A percentile compares a stretch with the other conserved stretches of the same genome.
Conservation (phyloP, 225 moss, liverwort and hornwort species). For the Rhytidiadelphus loreus region DNA sequence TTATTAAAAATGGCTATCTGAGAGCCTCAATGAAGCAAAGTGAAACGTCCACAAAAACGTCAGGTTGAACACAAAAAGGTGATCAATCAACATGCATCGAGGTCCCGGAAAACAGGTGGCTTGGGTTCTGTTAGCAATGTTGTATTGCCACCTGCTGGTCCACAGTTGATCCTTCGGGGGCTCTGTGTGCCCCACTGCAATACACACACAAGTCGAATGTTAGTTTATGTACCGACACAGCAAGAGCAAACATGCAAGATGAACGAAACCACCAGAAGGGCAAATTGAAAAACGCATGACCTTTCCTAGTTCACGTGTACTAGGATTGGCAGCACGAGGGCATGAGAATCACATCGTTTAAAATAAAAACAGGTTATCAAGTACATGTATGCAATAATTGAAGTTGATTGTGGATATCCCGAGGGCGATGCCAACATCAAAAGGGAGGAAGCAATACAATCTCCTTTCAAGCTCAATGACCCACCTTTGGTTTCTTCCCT, state of each 20-base stretch:
- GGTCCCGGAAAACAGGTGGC: conserved; percentile 62
- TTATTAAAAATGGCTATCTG: conserved; percentile 3
- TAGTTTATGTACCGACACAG: neutral
- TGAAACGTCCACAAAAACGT: neutral
- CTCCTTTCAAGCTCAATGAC: neutral
- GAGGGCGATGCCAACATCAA: neutral
- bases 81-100: conserved; percentile 48
- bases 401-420: neutral
- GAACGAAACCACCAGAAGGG: neutral
- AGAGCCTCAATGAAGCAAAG: neutral
- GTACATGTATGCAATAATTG: neutral
- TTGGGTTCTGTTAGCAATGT: conserved; percentile 55
- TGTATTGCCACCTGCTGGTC: conserved; percentile 78
- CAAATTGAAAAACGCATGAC: neutral
- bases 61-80: neutral
- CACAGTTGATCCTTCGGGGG: conserved; percentile 53
- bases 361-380: neutral
- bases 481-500: conserved; percentile 71
- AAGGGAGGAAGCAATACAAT: neutral
- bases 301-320: neutral
- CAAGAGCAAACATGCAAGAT: neutral
- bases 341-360: neutral
- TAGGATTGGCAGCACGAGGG: neutral
- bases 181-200: conserved; percentile 85
- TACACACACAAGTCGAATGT: neutral